Evolutionary conservation across 2,329 filamentous ascomycete genomes (phyloP), one percentile per base, ranked within the genome.

Genomic region (Fusarium citri): DNA sequence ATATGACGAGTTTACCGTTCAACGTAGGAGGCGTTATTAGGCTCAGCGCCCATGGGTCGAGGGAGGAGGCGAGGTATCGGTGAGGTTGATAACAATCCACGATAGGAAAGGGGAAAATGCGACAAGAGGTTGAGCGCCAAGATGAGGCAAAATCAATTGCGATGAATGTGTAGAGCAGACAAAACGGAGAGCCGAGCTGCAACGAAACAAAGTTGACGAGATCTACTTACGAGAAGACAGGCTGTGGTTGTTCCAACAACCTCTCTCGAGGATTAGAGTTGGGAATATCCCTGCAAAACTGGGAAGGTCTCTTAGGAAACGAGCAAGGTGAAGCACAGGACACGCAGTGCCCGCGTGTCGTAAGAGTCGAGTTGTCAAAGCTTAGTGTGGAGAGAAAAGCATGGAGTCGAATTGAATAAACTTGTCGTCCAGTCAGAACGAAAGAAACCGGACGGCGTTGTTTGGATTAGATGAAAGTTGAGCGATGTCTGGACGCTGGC

Each of bases 261-360:
- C 64, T 65, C 59, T 45, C 59, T 68, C 31, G 64, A 67, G 61
- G 60, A 71, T 74, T 73, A 68, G 58, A 59, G 64, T 66, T 61
- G 61, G 72, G 73, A 68, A 72, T 61, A 75, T 73, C 73, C 73
- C 73, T 75, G 73, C 59, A 66, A 50, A 51, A 65, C 61, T 62
- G 60, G 56, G 54, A 72, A 70, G 64, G 73, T 75, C 70, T 72
- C 73, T 75, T 57, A 62, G 73, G 71, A 73, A 71, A 75, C 72
- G 64, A 54, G 42, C 20, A 45, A 63, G 66, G 60, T 61, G 55
- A 64, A 50, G 72, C 53, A 65, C 66, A 59, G 68, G 69, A 61
- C 63, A 62, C 34, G 60, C 66, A 66, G 63, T 58, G 56, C 64
- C 66, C 41, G 54, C 28, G 63, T 66, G 56, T 61, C 59, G 60